Base-by-base conservation (phyloP, 2,329 filamentous ascomycete species). In the Monilinia fructigena region DNA sequence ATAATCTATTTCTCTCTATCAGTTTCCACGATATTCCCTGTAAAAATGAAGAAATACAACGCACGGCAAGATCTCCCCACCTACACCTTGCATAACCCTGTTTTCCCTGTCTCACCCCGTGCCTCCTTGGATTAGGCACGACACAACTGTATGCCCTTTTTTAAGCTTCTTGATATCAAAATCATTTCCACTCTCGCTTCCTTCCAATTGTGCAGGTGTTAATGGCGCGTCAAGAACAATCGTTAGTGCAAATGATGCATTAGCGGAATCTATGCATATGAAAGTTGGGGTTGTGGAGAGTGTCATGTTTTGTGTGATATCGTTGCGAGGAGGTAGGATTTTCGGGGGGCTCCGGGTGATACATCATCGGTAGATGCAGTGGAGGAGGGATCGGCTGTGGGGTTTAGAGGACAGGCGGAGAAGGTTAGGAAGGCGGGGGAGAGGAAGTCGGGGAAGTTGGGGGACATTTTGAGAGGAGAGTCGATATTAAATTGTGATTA, bases 261-360 rank as follows among this genome's bases (percentile, higher is more conserved):
- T 63, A 2, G 64, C 28, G 2, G 65, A 63, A 62, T 75, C 74
- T 60, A 67, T 69, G 63, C 70, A 70, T 16, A 75, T 74, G 61
- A 73, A 75, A 23, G 74, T 75, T 23, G 74, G 73, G 6, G 69
- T 70, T 1, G 70, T 69, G 4, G 70, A 72, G 8, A 75, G 66
- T 4, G 74, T 75, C 72, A 75, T 75, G 48, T 75, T 72, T 52
- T 75, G 69, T 75, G 69, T 38, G 61, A 65, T 56, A 75, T 71
- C 3, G 72, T 73, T 38, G 68, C 74, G 8, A 75, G 58, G 16
- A 75, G 68, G 56, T 69, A 72, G 26, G 67, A 61, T 38, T 63
- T 40, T 61, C 55, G 63, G 47, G 45, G 28, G 35, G 20, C 11
- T 35, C 42, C 62, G 53, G 31, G 26, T 40, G 55, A 20, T 50